phyloP scores from a whole-genome alignment of 257 asterid species.

The Nicotiana undulata region DNA sequence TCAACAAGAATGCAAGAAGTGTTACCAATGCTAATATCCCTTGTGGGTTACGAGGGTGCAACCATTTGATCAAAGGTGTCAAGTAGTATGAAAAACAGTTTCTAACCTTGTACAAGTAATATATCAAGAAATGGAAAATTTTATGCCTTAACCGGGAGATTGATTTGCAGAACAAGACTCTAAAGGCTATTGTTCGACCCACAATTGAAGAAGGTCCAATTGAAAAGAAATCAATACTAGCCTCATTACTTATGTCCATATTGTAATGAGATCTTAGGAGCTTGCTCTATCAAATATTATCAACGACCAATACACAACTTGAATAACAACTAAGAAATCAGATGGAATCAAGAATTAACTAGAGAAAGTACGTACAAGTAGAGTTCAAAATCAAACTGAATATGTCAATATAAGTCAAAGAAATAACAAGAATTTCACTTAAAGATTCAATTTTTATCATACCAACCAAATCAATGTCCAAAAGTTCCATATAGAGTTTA shows the following conservation, averaged over 20 bases:
- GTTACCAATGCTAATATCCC: conserved; percentile 76
- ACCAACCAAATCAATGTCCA: neutral
- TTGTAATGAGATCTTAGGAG: conserved; percentile 6
- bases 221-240: conserved; percentile 52
- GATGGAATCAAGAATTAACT: neutral
- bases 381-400: conserved; percentile 11
- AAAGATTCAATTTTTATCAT: conserved; percentile 10
- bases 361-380: neutral
- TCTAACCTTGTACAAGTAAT: conserved; percentile 35
- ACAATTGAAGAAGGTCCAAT: conserved; percentile 67
- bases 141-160: conserved; percentile 53
- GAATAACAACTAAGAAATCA: neutral
- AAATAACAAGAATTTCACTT: neutral
- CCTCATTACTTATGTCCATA: conserved; percentile 85
- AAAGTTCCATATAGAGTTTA: conserved; percentile 1
- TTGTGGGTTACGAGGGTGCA: conserved; percentile 91
- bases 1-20: conserved; percentile 62
- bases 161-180: conserved; percentile 62
- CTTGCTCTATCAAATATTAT: neutral
- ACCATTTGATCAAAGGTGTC: conserved; percentile 61
- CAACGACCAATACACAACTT: neutral
- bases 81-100: conserved; percentile 28
- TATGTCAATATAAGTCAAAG: neutral
- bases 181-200: conserved; percentile 62
- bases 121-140: conserved; percentile 21